Evolutionary conservation across 2,329 filamentous ascomycete genomes (phyloP), one percentile per base, ranked within the genome.

Genomic region (Aureobasidium sp.): DNA sequence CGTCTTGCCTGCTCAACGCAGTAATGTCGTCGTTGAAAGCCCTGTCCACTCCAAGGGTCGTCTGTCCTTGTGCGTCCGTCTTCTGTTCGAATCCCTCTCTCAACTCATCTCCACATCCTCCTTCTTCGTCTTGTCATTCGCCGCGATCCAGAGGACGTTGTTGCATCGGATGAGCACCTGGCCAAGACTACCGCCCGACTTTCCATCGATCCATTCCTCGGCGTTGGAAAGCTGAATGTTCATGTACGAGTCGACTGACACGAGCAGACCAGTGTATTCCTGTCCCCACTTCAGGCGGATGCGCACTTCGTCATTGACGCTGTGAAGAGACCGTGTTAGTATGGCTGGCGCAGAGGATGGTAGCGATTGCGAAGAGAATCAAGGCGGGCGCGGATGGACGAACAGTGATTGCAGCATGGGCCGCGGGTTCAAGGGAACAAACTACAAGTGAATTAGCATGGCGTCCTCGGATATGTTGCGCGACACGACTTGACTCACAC

Each of bases 201-300:
- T 89, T 67, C 90, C 87, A 72, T 91, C 85, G 70, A 96, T 89
- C 76, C 87, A 96, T 76, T 99, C 94, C 77, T 96, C 89, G 55
- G 93, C 92, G 69, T 88, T 87, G 66, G 86, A 85, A 65, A 99
- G 83, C 78, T 97, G 91, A 65, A 99, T 86, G 79, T 99, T 99
- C 93, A 99, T 97, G 80, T 99, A 99, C 72, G 89, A 91, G 78
- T 99, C 94, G 71, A 95, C 89, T 69, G 88, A 93, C 71, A 96
- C 89, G 64, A 99, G 84, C 66, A 84, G 84, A 73, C 94, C 94
- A 75, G 93, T 95, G 83, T 99, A 99, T 75, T 99, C 94, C 76
- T 96, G 87, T 68, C 90, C 91, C 94, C 94, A 99, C 83, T 99
- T 99, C 65, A 99, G 83, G 69, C 92, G 90, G 65, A 99, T 88